Percentiles rank a stretch among this genome's conserved stretches.
These are phyloP conservation scores for Tribonema minus DNA, from an alignment of 108 stramenopile species.

Conservation along the genomic window DNA sequence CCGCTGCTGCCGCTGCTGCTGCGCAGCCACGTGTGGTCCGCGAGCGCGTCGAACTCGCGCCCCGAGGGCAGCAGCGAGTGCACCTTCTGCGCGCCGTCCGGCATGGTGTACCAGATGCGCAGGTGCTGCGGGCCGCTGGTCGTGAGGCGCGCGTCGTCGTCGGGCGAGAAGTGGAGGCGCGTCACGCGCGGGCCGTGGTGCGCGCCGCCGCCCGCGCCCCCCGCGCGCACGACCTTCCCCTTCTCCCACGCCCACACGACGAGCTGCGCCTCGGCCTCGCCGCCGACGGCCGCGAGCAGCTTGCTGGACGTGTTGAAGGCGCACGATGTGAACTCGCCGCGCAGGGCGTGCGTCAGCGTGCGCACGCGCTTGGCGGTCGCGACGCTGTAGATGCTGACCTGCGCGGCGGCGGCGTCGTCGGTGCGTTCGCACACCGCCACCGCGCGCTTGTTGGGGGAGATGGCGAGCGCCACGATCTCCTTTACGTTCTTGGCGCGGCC, in stretches of 20 bases:
- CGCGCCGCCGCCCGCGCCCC: background rate
- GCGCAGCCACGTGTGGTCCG: conserved; percentile 47
- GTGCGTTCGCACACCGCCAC: conserved; percentile 55
- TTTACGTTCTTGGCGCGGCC: conserved; percentile 26
- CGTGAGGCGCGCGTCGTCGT: conserved; percentile 4
- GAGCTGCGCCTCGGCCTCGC: conserved; percentile 40
- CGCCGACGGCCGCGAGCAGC: conserved; percentile 36
- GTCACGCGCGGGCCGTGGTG: background rate
- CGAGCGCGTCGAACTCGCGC: conserved; percentile 18
- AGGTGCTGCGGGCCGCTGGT: conserved; percentile 39
- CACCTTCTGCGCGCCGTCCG: conserved; percentile 37
- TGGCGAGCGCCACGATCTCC: conserved; percentile 33
- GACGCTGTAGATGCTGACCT: conserved; percentile 46
- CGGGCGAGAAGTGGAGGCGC: conserved; percentile 6
- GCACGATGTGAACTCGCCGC: conserved; percentile 41
- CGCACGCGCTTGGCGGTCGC: conserved; percentile 30
- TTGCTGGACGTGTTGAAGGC: conserved; percentile 50
- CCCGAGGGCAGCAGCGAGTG: conserved; percentile 37
- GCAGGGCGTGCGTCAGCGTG: conserved; percentile 36
- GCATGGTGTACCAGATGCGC: conserved; percentile 27
- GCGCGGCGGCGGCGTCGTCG: background rate
- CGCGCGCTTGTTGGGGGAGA: conserved; percentile 37
- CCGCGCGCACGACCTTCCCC: conserved; percentile 19
- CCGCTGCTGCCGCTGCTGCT: background rate
- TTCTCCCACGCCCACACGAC: conserved; percentile 59